phyloP scores from a whole-genome alignment of 2,329 filamentous ascomycete genomes.

The Ilyonectria destructans region DNA sequence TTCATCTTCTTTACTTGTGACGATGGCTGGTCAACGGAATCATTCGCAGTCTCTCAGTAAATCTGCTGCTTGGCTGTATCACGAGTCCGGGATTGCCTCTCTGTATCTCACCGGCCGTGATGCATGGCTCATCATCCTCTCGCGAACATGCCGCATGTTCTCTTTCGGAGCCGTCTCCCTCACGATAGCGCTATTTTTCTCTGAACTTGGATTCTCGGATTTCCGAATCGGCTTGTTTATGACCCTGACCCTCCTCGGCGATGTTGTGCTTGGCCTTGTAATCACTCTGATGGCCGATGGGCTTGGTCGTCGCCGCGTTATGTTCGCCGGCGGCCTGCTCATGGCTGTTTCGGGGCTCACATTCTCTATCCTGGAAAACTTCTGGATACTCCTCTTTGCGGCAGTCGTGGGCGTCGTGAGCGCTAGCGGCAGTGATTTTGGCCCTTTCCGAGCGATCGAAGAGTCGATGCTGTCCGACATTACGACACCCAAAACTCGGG shows the following conservation, averaged over 20 bases:
- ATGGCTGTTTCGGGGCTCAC: constrained; percentile 72
- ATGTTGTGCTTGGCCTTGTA: constrained; percentile 72
- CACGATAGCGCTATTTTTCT: constrained; percentile 75
- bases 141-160: constrained; percentile 70
- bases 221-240: constrained; percentile 76
- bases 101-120: constrained; percentile 61
- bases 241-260: constrained; percentile 74
- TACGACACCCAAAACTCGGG: constrained; percentile 67
- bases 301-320: constrained; percentile 70
- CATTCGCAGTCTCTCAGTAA: constrained; percentile 34
- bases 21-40: background rate
- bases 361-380: constrained; percentile 71
- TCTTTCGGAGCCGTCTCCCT: constrained; percentile 75
- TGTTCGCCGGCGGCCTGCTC: constrained; percentile 67
- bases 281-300: constrained; percentile 73
- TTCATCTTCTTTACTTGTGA: constrained; percentile 6
- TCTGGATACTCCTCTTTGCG: constrained; percentile 72
- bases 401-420: constrained; percentile 75
- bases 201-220: constrained; percentile 70
- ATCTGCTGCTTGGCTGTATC: constrained; percentile 53
- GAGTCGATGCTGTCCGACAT: constrained; percentile 76
- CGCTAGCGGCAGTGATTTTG: constrained; percentile 76
- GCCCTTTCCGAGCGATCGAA: constrained; percentile 78
- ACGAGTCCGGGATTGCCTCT: constrained; percentile 66
- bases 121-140: constrained; percentile 51